Evolutionary conservation across 805 yeast genomes (phyloP).

Genomic region (Lipomyces mesembrius): DNA sequence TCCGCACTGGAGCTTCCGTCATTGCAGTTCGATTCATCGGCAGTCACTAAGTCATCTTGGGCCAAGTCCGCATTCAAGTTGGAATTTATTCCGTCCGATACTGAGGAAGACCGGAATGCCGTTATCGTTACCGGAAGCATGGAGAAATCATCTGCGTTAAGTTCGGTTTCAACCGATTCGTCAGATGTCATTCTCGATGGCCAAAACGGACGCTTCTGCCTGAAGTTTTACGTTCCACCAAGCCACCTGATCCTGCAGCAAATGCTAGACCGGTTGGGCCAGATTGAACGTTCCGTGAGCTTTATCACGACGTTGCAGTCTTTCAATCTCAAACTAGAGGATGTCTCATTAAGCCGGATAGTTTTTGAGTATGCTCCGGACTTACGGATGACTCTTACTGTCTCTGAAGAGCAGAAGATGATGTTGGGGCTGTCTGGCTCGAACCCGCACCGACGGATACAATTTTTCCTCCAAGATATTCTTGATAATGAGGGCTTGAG

Average conservation of each 20-base stretch:
- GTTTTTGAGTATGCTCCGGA: slow-evolving; percentile 43
- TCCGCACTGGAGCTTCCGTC: slow-evolving; percentile 20
- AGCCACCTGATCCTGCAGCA: slow-evolving; percentile 38
- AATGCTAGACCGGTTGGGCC: slow-evolving; percentile 39
- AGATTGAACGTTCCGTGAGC: slow-evolving; percentile 44
- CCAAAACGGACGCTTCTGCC: slow-evolving; percentile 29
- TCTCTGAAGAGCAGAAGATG: slow-evolving; percentile 22
- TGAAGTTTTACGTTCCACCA: slow-evolving; percentile 28
- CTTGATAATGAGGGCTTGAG: slow-evolving; percentile 41
- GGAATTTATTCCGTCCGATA: slow-evolving; percentile 18
- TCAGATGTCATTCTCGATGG: slow-evolving; percentile 32
- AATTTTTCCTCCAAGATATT: slow-evolving; percentile 40
- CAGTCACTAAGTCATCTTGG: slow-evolving; percentile 31
- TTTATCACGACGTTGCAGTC: slow-evolving; percentile 42
- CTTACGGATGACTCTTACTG: slow-evolving; percentile 26
- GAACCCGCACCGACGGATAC: slow-evolving; percentile 43
- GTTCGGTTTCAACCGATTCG: slow-evolving; percentile 24
- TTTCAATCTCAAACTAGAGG: slow-evolving; percentile 39
- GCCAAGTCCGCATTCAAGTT: slow-evolving; percentile 32
- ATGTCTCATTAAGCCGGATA: slow-evolving; percentile 42
- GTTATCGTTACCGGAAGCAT: slow-evolving; percentile 17
- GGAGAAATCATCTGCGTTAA: slow-evolving; percentile 23
- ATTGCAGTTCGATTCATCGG: slow-evolving; percentile 26
- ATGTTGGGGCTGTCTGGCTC: slow-evolving; percentile 33
- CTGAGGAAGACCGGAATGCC: slow-evolving; percentile 17